A percentile compares a stretch with the other conserved stretches of the same genome.
Conservation (phyloP, 345 rosid species). For the Eucalyptus cloeziana region DNA sequence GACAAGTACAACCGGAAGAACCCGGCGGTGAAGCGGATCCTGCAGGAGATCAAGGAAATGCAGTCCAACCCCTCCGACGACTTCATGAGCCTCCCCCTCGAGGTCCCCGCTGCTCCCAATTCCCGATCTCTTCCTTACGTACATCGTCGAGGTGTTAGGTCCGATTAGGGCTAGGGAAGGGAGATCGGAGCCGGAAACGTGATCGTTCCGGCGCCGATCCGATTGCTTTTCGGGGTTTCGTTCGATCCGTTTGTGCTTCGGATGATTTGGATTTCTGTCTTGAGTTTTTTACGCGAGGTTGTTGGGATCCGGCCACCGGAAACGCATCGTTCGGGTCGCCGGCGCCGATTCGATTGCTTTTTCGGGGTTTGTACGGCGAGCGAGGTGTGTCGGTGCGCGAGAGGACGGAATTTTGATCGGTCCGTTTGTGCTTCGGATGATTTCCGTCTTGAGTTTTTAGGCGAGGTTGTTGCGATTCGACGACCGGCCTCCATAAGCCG, state of each 20-base stretch:
- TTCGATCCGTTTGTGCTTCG: no score
- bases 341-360: background rate
- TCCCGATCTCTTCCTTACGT: background rate
- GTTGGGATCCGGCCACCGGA: background rate
- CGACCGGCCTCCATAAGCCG: background rate
- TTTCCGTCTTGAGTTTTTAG: background rate
- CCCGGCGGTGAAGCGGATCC: conserved; percentile 92
- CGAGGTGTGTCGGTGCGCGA: background rate
- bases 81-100: conserved; percentile 97
- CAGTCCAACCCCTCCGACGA: conserved; percentile 97
- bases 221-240: background rate
- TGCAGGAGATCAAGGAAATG: conserved; percentile 99
- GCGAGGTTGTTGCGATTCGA: background rate
- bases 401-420: background rate
- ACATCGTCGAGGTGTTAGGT: background rate
- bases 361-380: background rate
- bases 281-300: no score
- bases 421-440: background rate
- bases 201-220: background rate
- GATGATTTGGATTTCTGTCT: no score
- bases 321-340: background rate
- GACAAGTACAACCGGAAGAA: conserved; percentile 83
- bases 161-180: background rate
- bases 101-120: conserved; percentile 21
- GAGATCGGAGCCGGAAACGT: background rate